These are phyloP conservation scores for Cryoendolithus antarcticus DNA, from an alignment of 2,329 filamentous ascomycete genomes.

Conservation along the genomic window DNA sequence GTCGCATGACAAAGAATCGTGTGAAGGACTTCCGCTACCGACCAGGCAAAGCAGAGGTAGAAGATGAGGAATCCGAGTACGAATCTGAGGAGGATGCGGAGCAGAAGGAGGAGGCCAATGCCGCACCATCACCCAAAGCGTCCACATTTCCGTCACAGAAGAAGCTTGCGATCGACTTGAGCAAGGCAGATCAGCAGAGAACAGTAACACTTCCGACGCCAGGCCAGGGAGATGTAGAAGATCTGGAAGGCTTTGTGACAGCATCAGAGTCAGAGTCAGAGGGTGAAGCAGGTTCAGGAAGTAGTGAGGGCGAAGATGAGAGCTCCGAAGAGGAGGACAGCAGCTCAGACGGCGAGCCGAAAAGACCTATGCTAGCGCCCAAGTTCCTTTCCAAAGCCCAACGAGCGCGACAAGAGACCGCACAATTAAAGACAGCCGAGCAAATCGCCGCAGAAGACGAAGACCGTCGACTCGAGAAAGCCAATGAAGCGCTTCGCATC, in stretches of 20 bases:
- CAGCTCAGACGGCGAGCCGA: conserved; percentile 46
- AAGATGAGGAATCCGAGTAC: conserved; percentile 29
- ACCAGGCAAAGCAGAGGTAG: conserved; percentile 62
- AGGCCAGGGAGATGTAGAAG: conserved; percentile 20
- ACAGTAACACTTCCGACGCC: conserved; percentile 9
- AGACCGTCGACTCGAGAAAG: conserved; percentile 53
- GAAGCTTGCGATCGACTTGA: conserved; percentile 29
- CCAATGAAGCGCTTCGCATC: conserved; percentile 73
- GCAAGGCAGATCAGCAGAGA: conserved; percentile 26
- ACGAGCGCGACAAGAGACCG: conserved; percentile 31
- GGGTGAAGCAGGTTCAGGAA: conserved; percentile 27
- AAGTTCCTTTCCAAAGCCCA: conserved; percentile 55
- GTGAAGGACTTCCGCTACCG: conserved; percentile 68
- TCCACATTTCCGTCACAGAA: conserved; percentile 36
- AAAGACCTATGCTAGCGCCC: conserved; percentile 47
- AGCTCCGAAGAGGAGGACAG: conserved; percentile 46
- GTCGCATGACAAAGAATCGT: conserved; percentile 85
- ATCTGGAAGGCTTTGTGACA: conserved; percentile 46
- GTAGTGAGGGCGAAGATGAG: conserved; percentile 25
- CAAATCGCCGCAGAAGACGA: conserved; percentile 37
- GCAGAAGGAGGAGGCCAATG: conserved; percentile 32
- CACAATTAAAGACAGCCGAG: conserved; percentile 24
- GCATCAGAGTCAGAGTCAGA: conserved; percentile 33
- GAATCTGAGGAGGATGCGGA: conserved; percentile 39
- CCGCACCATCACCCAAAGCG: conserved; percentile 28